These are phyloP conservation scores for Pythium oligandrum DNA, from an alignment of 352 stramenopile genomes.

Conservation along the genomic window DNA sequence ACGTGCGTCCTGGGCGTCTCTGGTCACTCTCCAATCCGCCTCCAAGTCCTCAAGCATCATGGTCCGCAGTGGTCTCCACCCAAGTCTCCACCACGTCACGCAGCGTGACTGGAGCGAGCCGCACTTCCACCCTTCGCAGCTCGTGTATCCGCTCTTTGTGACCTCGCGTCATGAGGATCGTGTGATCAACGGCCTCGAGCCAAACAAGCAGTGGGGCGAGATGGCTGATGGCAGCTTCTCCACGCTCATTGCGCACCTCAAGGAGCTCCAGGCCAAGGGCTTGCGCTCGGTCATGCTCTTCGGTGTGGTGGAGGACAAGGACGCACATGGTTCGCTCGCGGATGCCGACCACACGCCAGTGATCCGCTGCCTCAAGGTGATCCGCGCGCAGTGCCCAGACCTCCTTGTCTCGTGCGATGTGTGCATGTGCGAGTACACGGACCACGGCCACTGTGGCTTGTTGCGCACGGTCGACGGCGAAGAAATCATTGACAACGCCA, in stretches of 20 bases:
- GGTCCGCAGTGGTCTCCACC: slow-evolving; percentile 47
- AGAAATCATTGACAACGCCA: slow-evolving; percentile 95
- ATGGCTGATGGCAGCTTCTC: slow-evolving; percentile 57
- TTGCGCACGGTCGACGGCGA: slow-evolving; percentile 89
- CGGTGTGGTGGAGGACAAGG: slow-evolving; percentile 83
- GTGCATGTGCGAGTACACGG: slow-evolving; percentile 90
- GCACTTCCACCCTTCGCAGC: slow-evolving; percentile 83
- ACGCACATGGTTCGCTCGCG: slow-evolving; percentile 66
- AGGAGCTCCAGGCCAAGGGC: slow-evolving; percentile 64
- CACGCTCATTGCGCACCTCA: slow-evolving; percentile 69
- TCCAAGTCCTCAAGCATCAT: slow-evolving; percentile 6
- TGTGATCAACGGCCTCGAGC: slow-evolving; percentile 73
- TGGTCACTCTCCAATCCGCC: too few species aligned
- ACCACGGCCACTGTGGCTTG: slow-evolving; percentile 84
- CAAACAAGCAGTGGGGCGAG: slow-evolving; percentile 83
- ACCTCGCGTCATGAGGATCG: slow-evolving; percentile 65
- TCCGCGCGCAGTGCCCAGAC: slow-evolving; percentile 63
- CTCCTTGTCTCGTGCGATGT: slow-evolving; percentile 85
- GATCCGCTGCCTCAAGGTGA: slow-evolving; percentile 57
- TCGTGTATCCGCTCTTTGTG: slow-evolving; percentile 89
- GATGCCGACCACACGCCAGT: slow-evolving; percentile 74
- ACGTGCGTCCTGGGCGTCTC: too few species aligned
- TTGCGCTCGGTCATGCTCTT: slow-evolving; percentile 87
- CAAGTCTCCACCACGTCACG: slow-evolving; percentile 74
- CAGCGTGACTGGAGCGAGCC: slow-evolving; percentile 84